A percentile compares a stretch with the other conserved stretches of the same genome.
Evolutionary conservation across 139 green algal species (phyloP).

Genomic region (Diplosphaera chodatii): DNA sequence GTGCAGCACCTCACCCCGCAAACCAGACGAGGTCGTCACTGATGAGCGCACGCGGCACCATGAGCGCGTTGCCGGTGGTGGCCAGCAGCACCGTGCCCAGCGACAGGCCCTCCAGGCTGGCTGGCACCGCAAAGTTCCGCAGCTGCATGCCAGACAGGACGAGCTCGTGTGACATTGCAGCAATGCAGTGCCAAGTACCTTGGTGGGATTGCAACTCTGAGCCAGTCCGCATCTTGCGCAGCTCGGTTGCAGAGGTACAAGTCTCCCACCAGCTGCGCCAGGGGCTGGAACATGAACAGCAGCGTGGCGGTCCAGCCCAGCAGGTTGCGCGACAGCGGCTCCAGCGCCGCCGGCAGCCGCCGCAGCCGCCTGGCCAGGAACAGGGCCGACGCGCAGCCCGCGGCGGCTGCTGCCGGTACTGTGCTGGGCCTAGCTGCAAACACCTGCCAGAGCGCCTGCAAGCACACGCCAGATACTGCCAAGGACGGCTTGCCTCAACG

Average conservation of each 20-base stretch:
- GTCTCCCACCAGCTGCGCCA: slow-evolving; percentile 57
- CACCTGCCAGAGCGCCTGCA: slow-evolving; percentile 11
- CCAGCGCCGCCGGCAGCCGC: background rate
- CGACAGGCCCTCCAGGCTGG: slow-evolving; percentile 51
- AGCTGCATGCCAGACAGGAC: slow-evolving; percentile 42
- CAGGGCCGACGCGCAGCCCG: background rate
- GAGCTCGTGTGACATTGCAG: too few species aligned
- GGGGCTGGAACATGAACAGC: slow-evolving; percentile 71
- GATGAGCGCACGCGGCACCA: slow-evolving; percentile 80
- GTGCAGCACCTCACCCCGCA: too few species aligned
- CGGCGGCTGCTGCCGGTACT: slow-evolving; percentile 1
- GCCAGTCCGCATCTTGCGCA: too few species aligned
- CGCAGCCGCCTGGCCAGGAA: background rate
- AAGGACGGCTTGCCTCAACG: too few species aligned
- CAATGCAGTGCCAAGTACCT: too few species aligned
- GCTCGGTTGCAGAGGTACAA: too few species aligned
- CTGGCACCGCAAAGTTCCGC: slow-evolving; percentile 63
- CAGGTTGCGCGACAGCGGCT: slow-evolving; percentile 18
- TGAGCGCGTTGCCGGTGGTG: slow-evolving; percentile 75
- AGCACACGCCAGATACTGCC: background rate
- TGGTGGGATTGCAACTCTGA: too few species aligned
- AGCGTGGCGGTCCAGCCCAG: slow-evolving; percentile 63
- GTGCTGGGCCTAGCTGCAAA: background rate
- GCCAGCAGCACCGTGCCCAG: slow-evolving; percentile 73
- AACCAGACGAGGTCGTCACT: slow-evolving; percentile 78